These are phyloP conservation scores for Phytophthora pluvialis DNA, from an alignment of 352 stramenopile species.

Conservation along the genomic window DNA sequence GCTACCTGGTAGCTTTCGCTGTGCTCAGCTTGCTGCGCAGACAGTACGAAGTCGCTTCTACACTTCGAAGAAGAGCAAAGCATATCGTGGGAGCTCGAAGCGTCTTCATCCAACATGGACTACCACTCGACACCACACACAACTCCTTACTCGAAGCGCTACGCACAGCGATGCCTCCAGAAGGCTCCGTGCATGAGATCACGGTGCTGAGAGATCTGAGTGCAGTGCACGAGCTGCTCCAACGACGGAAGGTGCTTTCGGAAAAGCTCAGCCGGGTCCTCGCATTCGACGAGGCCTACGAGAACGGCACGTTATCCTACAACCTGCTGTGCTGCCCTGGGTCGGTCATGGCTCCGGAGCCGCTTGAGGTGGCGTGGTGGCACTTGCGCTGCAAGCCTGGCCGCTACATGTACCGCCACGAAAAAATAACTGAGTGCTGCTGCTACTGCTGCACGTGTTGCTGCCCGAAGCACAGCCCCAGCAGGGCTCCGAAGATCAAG, in stretches of 20 bases:
- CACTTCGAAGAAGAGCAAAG: constrained; percentile 62
- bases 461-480: constrained; percentile 39
- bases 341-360: constrained; percentile 55
- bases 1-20: constrained; percentile 66
- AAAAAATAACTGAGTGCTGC: constrained; percentile 41
- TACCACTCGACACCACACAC: constrained; percentile 57
- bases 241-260: constrained; percentile 49
- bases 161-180: constrained; percentile 42
- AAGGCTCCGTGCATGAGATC: constrained; percentile 61
- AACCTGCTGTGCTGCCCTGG: constrained; percentile 75
- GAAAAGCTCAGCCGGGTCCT: constrained; percentile 65
- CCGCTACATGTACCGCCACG: constrained; percentile 55
- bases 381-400: constrained; percentile 66
- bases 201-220: constrained; percentile 69
- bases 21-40: constrained; percentile 58
- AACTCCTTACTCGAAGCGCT: constrained; percentile 51
- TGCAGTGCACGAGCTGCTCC: constrained; percentile 63
- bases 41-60: constrained; percentile 56
- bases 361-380: constrained; percentile 46
- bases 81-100: constrained; percentile 72
- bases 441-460: constrained; percentile 54
- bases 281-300: constrained; percentile 57
- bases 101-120: constrained; percentile 69
- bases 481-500: constrained; percentile 13
- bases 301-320: constrained; percentile 63